Evolutionary conservation across 345 rosid species (phyloP), one percentile per base, ranked within the genome.

Genomic region (Ceriops decandra): DNA sequence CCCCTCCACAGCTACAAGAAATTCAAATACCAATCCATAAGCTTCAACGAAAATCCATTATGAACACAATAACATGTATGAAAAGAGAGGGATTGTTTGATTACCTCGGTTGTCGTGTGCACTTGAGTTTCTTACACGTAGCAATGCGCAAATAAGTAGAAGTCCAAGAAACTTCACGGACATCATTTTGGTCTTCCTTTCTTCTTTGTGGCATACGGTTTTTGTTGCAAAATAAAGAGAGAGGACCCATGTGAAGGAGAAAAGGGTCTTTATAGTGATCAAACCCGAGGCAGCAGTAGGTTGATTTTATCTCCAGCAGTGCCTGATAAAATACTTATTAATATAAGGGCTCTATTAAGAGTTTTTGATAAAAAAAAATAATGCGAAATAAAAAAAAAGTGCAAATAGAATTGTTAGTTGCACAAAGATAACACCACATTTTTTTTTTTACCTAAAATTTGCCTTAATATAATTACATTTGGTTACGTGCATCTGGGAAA

Each of bases 231-330:
- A 51, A 30, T 51, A 53, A 47, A 42, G 52, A 65, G 61, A 70
- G 69, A 58, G 69, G 76, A 80, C 68, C 67, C 78, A 35, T 24
- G 66, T 9, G 66, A 59, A 69, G 80, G 28, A 5, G 24, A 21
- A n/a, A 27, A 49, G 26, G 68, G 73, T 68, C 70, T 77, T 82
- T 82, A 76, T 77, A 74, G 77, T 21, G 72, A 68, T 46, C 58
- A 76, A 80, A 57, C 59, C 36, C 67, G 72, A 75, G 80, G 78
- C 82, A 81, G 79, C 76, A 73, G 61, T 65, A 71, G 69, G 74
- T 77, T 71, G 33, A 19, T 28, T 62, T 63, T 56, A 47, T 24
- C 3, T 13, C n/a, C 5, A 32, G 7, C 60, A 26, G 60, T 67
- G 32, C 30, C 51, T 54, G 16, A 47, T 67, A 27, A 70, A 68